phyloP scores from a whole-genome alignment of 2,329 filamentous ascomycete genomes.

The Penicillium vulpinum region DNA sequence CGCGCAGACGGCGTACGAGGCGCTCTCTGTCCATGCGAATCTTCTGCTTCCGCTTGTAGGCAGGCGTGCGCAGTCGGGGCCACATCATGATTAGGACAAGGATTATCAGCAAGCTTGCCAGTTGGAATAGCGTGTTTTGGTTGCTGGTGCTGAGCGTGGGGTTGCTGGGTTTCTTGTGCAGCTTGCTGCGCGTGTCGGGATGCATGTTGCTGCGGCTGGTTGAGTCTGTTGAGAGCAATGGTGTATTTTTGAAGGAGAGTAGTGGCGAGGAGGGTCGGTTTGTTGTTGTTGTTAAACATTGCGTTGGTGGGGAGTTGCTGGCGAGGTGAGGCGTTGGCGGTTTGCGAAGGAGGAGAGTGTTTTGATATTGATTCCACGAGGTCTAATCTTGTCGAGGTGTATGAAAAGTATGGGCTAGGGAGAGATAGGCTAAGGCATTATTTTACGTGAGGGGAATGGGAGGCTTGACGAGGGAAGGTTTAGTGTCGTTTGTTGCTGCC shows the following conservation, averaged over 20 bases:
- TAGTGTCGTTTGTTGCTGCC: constrained; percentile 24
- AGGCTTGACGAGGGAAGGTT: too few species aligned
- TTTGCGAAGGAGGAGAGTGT: constrained; percentile 17
- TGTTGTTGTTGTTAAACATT: constrained; percentile 28
- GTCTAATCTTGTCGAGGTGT: constrained; percentile 29
- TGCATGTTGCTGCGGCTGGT: constrained; percentile 36
- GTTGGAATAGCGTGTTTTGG: constrained; percentile 24
- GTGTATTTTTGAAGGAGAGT: constrained; percentile 27
- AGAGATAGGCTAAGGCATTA: constrained; percentile 21
- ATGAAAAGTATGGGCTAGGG: constrained; percentile 18
- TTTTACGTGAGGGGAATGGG: constrained; percentile 21
- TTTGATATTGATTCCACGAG: constrained; percentile 33
- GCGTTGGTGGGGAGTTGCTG: constrained; percentile 27
- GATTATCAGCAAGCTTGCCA: neutral
- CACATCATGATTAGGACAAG: neutral
- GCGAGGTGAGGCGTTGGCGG: constrained; percentile 20
- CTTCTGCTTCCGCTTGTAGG: constrained; percentile 7
- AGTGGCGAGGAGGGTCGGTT: constrained; percentile 3
- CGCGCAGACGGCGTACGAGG: constrained; percentile 34
- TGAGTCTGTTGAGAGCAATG: constrained; percentile 37
- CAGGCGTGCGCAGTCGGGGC: neutral
- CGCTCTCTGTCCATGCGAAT: constrained; percentile 31
- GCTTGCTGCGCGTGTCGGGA: constrained; percentile 34
- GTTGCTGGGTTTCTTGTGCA: constrained; percentile 43
- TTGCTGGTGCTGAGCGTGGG: constrained; percentile 43